Conservation (phyloP, 192 early-diverging fungal genomes). For the Rhizophagus sp. region DNA sequence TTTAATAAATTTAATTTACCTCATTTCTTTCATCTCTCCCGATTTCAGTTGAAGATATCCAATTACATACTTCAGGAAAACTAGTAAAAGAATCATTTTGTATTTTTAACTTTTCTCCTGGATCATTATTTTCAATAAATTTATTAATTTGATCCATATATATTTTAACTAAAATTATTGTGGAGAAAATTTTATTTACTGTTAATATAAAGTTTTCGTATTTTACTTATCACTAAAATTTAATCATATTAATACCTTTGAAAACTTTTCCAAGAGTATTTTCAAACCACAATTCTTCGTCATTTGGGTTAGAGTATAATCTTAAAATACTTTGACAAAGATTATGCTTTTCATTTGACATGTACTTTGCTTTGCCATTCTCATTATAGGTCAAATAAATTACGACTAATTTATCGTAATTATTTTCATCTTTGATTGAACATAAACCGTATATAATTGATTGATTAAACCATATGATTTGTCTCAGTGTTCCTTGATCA, state of each 20-base stretch:
- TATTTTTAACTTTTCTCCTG: neutral
- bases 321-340: neutral
- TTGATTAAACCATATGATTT: conserved; percentile 40
- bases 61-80: conserved; percentile 44
- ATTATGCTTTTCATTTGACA: neutral
- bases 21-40: conserved; percentile 33
- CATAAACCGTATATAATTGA: conserved; percentile 33
- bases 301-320: neutral
- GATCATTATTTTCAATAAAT: neutral
- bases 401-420: neutral
- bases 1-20: conserved; percentile 21
- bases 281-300: neutral
- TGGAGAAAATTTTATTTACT: neutral
- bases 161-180: neutral
- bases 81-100: neutral
- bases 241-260: neutral
- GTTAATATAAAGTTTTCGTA: neutral
- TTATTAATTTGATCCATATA: neutral
- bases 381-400: neutral
- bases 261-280: neutral
- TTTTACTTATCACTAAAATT: neutral
- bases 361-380: neutral
- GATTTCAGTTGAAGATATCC: conserved; percentile 39
- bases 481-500: conserved; percentile 15
- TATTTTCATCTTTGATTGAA: neutral